Conservation (phyloP, 371 early-diverging fungal species). For the Mortierella sp. region DNA sequence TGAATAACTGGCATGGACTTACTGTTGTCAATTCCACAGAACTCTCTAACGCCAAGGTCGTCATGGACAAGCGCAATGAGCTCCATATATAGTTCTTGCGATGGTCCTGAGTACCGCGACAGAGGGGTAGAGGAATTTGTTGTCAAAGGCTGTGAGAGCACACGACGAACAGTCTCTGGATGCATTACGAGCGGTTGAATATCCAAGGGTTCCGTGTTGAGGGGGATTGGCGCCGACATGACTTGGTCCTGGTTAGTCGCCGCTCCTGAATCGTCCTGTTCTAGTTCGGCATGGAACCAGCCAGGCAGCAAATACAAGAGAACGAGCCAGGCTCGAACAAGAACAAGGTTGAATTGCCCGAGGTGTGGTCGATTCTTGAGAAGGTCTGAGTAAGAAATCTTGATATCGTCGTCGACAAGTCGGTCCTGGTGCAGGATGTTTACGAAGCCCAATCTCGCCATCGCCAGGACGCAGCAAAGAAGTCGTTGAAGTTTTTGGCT, state of each 20-base stretch:
- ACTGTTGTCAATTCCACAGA: slow-evolving; percentile 74
- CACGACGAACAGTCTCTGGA: slow-evolving; percentile 26
- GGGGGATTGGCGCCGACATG: neutral
- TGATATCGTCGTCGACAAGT: slow-evolving; percentile 55
- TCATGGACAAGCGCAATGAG: slow-evolving; percentile 71
- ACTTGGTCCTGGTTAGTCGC: neutral
- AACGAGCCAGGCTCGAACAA: slow-evolving; percentile 46
- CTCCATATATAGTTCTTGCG: slow-evolving; percentile 52
- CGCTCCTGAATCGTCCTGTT: neutral
- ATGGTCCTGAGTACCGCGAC: slow-evolving; percentile 21
- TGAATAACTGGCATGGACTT: slow-evolving; percentile 10
- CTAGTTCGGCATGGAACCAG: slow-evolving; percentile 35
- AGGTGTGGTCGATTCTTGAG: slow-evolving; percentile 51
- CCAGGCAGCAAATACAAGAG: slow-evolving; percentile 47
- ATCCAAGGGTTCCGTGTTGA: slow-evolving; percentile 26
- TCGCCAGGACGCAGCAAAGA: slow-evolving; percentile 47
- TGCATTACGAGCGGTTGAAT: slow-evolving; percentile 23
- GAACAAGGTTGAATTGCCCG: slow-evolving; percentile 48
- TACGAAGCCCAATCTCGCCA: slow-evolving; percentile 46
- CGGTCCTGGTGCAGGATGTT: slow-evolving; percentile 56
- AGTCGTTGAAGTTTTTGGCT: slow-evolving; percentile 34
- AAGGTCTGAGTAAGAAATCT: slow-evolving; percentile 45
- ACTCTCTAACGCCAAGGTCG: slow-evolving; percentile 75
- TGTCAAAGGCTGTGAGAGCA: slow-evolving; percentile 38
- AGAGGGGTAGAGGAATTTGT: slow-evolving; percentile 36